Percentiles rank a stretch among this genome's conserved stretches.
Evolutionary conservation across 257 asterid species (phyloP).

Genomic region (Scutellaria barbata): DNA sequence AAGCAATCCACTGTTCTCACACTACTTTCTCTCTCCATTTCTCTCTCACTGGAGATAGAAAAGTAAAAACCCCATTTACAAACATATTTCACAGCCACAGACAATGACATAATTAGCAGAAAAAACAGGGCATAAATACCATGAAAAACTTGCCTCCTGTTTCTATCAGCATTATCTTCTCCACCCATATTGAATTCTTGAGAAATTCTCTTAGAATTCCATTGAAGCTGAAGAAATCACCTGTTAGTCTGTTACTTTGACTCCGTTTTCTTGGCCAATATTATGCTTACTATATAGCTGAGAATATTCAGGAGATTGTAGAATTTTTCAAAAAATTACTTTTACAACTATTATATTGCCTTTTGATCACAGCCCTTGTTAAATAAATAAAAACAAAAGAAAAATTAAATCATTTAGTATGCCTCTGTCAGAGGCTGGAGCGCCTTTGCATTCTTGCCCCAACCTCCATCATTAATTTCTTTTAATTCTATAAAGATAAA

Average conservation of each 20-base stretch:
- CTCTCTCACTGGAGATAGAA: constrained; percentile 35
- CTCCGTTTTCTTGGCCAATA: constrained; percentile 18
- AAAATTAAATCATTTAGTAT: constrained; percentile 20
- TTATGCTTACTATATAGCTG: constrained; percentile 6
- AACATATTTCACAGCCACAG: constrained; percentile 3
- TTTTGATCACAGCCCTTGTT: constrained; percentile 14
- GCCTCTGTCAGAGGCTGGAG: constrained; percentile 16
- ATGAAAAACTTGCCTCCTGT: constrained; percentile 36
- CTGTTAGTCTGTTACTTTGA: constrained; percentile 29
- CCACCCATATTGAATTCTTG: constrained; percentile 33
- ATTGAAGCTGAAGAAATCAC: constrained; percentile 13
- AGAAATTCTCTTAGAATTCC: constrained; percentile 5
- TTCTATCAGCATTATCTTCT: constrained; percentile 42
- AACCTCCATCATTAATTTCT: constrained; percentile 38
- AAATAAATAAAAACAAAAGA: not conserved
- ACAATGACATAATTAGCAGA: not conserved
- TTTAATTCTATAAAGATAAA: not conserved
- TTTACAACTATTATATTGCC: not conserved
- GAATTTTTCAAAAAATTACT: not conserved
- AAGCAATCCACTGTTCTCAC: constrained; percentile 76
- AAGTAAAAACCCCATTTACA: constrained; percentile 25
- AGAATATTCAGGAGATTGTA: constrained; percentile 24
- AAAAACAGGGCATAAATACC: not conserved
- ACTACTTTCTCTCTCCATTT: constrained; percentile 56
- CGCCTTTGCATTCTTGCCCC: constrained; percentile 39